Evolutionary conservation across 495 filamentous ascomycete species (phyloP), one percentile per base, ranked within the genome.

Genomic region (Sordaria brevicollis): DNA sequence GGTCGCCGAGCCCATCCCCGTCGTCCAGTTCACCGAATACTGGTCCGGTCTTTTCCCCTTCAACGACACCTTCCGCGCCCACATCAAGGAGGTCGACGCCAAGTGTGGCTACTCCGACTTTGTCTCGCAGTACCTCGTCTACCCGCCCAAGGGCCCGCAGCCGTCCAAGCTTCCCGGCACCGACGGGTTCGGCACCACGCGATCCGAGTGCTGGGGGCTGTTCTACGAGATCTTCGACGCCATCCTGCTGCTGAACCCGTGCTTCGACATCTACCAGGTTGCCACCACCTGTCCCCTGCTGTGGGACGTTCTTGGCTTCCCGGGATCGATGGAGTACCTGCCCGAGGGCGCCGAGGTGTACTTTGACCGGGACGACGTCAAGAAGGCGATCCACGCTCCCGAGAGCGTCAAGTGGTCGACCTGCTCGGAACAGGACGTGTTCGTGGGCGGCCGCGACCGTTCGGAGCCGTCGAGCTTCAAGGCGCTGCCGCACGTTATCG

Each of bases 221-320:
- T 92, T 83, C 79, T 80, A 83, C 71, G 81, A 86, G 39, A 85
- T 91, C 67, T 70, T 70, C 17, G 76, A 81, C 17, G 91, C 89
- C 33, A 84, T 83, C 19, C 74, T 81, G 29, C 70, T 80, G 35
- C 78, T 90, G 35, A 95, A 94, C 81, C 92, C 92, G 0, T 94
- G 92, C 82, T 95, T 91, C 82, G 88, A 92, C 81, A 81, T 90
- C 62, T 94, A 94, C 79, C 88, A 92, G 69, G 84, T 95, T 21
- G 85, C 88, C 25, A 89, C 88, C 69, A 92, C 87, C 41, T 95
- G 92, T 77, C 92, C 92, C 0, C 79, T 89, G 43, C 83, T 90
- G 3, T 93, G 86, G 87, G 87, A 91, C 71, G 86, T 89, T 0
- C 88, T 94, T 65, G 92, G 77, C 35, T 78, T 77, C 57, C 88